Evolutionary conservation across 257 asterid species (phyloP).

Genomic region (Avicennia marina): DNA sequence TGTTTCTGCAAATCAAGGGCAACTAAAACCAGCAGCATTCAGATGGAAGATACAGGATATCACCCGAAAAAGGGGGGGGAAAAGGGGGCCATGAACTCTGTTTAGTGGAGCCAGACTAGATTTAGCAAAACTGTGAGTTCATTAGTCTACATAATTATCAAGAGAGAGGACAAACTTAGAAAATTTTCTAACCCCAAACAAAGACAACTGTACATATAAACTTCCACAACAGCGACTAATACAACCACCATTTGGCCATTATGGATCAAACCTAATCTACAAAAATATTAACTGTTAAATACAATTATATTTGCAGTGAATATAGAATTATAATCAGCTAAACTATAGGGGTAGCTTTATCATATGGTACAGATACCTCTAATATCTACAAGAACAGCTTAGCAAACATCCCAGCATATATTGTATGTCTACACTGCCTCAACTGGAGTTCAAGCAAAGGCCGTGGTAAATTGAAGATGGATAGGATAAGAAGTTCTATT

Average conservation of each 20-base stretch:
- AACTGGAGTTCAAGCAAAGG: background rate
- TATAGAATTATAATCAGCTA: slow-evolving; percentile 8
- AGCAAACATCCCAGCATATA: background rate
- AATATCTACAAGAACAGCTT: slow-evolving; percentile 10
- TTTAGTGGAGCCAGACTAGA: too few relatives aligned
- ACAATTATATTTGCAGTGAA: background rate
- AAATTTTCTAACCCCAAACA: background rate
- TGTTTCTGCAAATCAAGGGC: too few relatives aligned
- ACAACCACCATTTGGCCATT: slow-evolving; percentile 6
- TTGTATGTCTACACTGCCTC: background rate
- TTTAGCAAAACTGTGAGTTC: too few relatives aligned
- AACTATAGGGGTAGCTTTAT: background rate
- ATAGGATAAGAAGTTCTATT: slow-evolving; percentile 6
- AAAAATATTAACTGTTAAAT: background rate
- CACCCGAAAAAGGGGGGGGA: too few relatives aligned
- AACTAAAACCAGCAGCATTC: too few relatives aligned
- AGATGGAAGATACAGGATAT: too few relatives aligned
- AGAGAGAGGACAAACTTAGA: too few relatives aligned
- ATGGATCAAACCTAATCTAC: slow-evolving; percentile 24
- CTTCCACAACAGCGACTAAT: slow-evolving; percentile 1
- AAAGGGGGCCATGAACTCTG: too few relatives aligned
- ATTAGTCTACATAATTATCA: too few relatives aligned
- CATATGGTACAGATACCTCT: background rate
- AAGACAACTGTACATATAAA: background rate
- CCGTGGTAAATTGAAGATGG: background rate